These are phyloP conservation scores for Glycine soja DNA, from an alignment of 306 rosid genomes.

Conservation along the genomic window DNA sequence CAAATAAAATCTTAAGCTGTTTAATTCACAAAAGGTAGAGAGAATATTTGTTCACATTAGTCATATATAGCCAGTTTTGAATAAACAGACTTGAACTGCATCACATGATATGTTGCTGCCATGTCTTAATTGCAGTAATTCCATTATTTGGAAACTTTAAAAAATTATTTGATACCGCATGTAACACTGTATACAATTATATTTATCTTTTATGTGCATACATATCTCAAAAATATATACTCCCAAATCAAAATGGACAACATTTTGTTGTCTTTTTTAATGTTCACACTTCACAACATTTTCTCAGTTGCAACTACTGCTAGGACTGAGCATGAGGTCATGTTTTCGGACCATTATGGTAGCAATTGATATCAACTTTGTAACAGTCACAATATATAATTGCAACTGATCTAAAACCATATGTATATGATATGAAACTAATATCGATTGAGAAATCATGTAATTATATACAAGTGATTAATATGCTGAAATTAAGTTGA, in stretches of 20 bases:
- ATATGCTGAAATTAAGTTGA: too few species aligned
- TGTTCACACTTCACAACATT: neutral
- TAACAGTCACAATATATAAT: neutral
- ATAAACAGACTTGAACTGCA: too few species aligned
- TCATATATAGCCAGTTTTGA: too few species aligned
- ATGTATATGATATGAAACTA: too few species aligned
- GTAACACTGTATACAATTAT: neutral
- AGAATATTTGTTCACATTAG: neutral
- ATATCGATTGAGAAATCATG: too few species aligned
- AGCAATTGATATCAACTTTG: neutral
- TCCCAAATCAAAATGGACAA: neutral
- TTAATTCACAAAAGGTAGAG: neutral
- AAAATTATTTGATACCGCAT: neutral
- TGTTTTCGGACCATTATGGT: neutral
- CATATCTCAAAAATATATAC: neutral
- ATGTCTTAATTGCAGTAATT: slow-evolving; percentile 3
- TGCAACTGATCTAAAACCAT: slow-evolving; percentile 1
- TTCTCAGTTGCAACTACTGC: slow-evolving; percentile 5
- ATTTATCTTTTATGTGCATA: neutral
- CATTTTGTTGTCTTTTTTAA: neutral
- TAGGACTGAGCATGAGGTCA: neutral
- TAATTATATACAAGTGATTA: too few species aligned
- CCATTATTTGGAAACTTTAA: neutral
- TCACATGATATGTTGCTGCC: neutral
- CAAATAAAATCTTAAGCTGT: neutral